A percentile compares a stretch with the other conserved stretches of the same genome.
Conservation (phyloP, 73 alveolate genomes). For the Loxodes magnus region DNA sequence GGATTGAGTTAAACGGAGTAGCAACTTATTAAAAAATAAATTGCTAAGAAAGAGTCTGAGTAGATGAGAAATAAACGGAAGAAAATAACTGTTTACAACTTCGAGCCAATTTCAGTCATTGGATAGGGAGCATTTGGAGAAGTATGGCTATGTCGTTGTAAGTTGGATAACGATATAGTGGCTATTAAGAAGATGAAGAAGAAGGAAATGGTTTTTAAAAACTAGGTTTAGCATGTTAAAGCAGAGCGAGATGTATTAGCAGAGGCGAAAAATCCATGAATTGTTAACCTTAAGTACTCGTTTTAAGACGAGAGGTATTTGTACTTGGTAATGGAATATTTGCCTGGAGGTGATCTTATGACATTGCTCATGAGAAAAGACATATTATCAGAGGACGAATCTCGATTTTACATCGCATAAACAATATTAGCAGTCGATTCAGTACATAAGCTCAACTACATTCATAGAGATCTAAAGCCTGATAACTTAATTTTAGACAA, state of each 20-base stretch:
- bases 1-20: constrained; percentile 13
- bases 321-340: too few species aligned
- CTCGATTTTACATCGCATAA: too few species aligned
- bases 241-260: constrained; percentile 42
- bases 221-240: not conserved
- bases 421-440: constrained; percentile 47
- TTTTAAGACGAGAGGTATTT: too few species aligned
- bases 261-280: not conserved
- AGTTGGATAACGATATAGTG: not conserved
- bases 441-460: too few species aligned
- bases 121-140: too few species aligned
- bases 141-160: constrained; percentile 6
- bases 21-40: constrained; percentile 21
- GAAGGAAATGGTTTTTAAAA: constrained; percentile 22
- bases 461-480: too few species aligned
- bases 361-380: too few species aligned
- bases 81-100: constrained; percentile 11
- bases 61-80: constrained; percentile 25
- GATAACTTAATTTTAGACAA: constrained; percentile 34
- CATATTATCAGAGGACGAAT: too few species aligned
- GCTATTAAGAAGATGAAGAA: constrained; percentile 15
- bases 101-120: constrained; percentile 20
- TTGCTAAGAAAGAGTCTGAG: constrained; percentile 19
- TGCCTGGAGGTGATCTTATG: too few species aligned
- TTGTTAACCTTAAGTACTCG: too few species aligned